A percentile compares a stretch with the other conserved stretches of the same genome.
Conservation (phyloP, 2,329 filamentous ascomycete species). For the Penicillium sp. region DNA sequence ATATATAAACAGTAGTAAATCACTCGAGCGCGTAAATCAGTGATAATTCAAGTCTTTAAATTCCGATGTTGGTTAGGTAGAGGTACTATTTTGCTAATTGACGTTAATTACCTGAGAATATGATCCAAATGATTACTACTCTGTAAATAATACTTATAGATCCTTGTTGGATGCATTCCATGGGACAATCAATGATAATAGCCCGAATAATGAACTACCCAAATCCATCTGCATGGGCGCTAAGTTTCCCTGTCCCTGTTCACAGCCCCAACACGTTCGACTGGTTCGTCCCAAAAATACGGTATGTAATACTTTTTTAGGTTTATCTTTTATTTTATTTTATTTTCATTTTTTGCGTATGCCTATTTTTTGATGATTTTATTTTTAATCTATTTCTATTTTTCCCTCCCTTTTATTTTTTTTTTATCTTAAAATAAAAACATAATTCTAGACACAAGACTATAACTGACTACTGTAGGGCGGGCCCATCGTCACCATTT, state of each 20-base stretch:
- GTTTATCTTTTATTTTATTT: conserved; percentile 1
- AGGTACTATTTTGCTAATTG: neutral
- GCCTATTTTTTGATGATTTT: conserved; percentile 2
- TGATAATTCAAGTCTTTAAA: neutral
- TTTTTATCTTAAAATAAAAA: neutral
- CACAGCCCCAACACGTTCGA: conserved; percentile 12
- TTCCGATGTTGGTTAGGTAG: neutral
- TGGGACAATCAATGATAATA: conserved; percentile 1
- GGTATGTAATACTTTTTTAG: conserved; percentile 6
- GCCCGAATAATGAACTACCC: neutral
- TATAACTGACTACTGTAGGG: conserved; percentile 15
- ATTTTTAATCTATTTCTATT: conserved; percentile 2
- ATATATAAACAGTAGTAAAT: neutral
- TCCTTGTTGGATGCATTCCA: neutral
- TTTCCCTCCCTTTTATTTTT: neutral
- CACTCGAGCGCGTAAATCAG: neutral
- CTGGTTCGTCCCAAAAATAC: conserved; percentile 9
- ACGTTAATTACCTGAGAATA: neutral
- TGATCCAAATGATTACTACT: neutral
- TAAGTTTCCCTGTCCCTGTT: conserved; percentile 13
- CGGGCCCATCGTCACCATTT: conserved; percentile 11
- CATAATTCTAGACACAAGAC: conserved; percentile 12
- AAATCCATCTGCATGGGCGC: conserved; percentile 9
- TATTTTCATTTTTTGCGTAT: conserved; percentile 10
- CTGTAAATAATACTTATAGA: neutral